Evolutionary conservation across 805 yeast species (phyloP).

Genomic region (Grigorovia humatica): DNA sequence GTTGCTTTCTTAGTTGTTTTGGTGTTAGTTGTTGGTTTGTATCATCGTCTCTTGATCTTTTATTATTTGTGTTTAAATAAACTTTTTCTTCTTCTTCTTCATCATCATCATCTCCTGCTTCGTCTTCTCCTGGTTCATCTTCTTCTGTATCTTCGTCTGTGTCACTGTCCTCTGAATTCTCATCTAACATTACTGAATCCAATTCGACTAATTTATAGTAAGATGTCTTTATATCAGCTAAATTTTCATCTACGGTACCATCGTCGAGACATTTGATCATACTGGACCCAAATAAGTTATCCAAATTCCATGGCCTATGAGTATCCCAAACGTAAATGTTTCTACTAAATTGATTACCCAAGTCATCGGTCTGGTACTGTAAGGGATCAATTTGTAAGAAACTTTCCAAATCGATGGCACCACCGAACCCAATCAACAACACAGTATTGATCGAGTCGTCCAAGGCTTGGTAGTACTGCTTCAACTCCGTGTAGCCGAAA

Average conservation of each 20-base stretch:
- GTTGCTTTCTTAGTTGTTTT: constrained; percentile 16
- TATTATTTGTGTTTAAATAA: constrained; percentile 17
- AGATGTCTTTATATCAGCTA: constrained; percentile 49
- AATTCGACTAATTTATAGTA: constrained; percentile 42
- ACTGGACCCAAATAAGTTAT: constrained; percentile 77
- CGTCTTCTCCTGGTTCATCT: constrained; percentile 20
- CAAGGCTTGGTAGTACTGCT: constrained; percentile 59
- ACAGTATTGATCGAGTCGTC: constrained; percentile 59
- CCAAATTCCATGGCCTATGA: constrained; percentile 93
- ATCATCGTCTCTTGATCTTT: constrained; percentile 16
- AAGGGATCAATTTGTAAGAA: constrained; percentile 56
- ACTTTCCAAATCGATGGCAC: constrained; percentile 73
- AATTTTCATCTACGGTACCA: constrained; percentile 55
- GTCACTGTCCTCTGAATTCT: constrained; percentile 29
- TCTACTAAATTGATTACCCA: constrained; percentile 34
- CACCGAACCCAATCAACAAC: constrained; percentile 85
- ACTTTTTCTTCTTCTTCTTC: constrained; percentile 20
- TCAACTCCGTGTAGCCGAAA: constrained; percentile 78
- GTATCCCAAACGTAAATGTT: constrained; percentile 80
- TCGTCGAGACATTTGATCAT: constrained; percentile 79
- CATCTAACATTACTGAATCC: constrained; percentile 31
- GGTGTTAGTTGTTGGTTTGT: not conserved
- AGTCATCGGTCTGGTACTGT: constrained; percentile 35
- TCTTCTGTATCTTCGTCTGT: constrained; percentile 24
- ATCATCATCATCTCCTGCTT: constrained; percentile 23